Evolutionary conservation across 345 rosid genomes (phyloP).

Genomic region (Firmiana major): DNA sequence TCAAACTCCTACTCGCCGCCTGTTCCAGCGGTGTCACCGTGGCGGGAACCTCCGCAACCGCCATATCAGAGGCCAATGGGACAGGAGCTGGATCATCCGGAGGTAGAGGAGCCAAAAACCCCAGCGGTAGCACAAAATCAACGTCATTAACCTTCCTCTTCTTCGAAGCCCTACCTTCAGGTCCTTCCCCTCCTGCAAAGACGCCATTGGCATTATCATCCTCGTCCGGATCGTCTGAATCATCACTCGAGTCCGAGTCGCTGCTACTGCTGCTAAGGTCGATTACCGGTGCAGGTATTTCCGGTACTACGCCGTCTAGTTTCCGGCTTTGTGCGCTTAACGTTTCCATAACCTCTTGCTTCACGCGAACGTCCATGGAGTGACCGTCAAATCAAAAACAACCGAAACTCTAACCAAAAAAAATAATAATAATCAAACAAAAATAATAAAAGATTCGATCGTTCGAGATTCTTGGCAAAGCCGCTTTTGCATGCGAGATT

Average conservation of each 20-base stretch:
- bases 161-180: constrained; percentile 14
- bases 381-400: background rate
- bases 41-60: background rate
- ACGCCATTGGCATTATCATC: background rate
- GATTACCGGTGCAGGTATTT: constrained; percentile 31
- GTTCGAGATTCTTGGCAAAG: background rate
- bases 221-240: constrained; percentile 19
- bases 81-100: constrained; percentile 7
- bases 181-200: constrained; percentile 4
- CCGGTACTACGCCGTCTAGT: constrained; percentile 8
- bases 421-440: background rate
- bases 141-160: constrained; percentile 27
- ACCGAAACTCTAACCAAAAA: background rate
- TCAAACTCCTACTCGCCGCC: background rate
- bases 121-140: constrained; percentile 38
- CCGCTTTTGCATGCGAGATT: background rate
- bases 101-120: constrained; percentile 46
- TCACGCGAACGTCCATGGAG: constrained; percentile 39
- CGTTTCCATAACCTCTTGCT: constrained; percentile 38
- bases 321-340: constrained; percentile 3
- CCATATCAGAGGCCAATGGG: background rate
- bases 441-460: background rate
- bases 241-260: constrained; percentile 45
- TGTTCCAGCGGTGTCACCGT: background rate
- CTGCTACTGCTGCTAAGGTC: constrained; percentile 59